A percentile compares a stretch with the other conserved stretches of the same genome.
Evolutionary conservation across 805 yeast species (phyloP).

Genomic region (Lachancea dasiensis): DNA sequence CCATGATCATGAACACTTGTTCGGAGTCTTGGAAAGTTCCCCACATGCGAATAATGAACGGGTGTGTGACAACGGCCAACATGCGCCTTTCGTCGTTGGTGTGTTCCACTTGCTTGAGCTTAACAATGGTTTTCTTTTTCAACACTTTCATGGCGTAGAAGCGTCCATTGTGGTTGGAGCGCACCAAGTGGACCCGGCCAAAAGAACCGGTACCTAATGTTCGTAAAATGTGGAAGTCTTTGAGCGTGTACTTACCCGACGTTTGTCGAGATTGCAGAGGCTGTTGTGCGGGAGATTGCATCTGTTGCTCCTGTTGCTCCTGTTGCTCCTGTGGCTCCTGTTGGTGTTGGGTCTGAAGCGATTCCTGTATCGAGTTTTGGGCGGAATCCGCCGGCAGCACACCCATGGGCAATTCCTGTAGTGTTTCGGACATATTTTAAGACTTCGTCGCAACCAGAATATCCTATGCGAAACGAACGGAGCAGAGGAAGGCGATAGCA

Average conservation of each 20-base stretch:
- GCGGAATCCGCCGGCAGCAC: slow-evolving; percentile 1
- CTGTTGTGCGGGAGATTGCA: slow-evolving; percentile 1
- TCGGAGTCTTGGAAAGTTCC: slow-evolving; percentile 89
- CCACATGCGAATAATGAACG: slow-evolving; percentile 91
- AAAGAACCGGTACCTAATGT: slow-evolving; percentile 95
- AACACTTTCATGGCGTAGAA: slow-evolving; percentile 91
- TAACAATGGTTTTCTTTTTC: slow-evolving; percentile 80
- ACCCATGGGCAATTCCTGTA: slow-evolving; percentile 2
- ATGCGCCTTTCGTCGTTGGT: slow-evolving; percentile 92
- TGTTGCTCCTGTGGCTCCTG: slow-evolving; percentile 4
- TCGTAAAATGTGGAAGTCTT: slow-evolving; percentile 77
- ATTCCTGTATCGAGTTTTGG: slow-evolving; percentile 1
- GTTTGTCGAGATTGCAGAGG: slow-evolving; percentile 12
- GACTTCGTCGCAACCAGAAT: no score
- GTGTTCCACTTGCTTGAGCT: slow-evolving; percentile 92
- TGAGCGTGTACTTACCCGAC: slow-evolving; percentile 69
- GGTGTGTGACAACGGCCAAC: slow-evolving; percentile 81
- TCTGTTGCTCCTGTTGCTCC: slow-evolving; percentile 5
- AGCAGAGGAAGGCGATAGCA: no score
- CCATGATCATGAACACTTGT: slow-evolving; percentile 91
- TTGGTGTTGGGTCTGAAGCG: not conserved
- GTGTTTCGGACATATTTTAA: slow-evolving; percentile 1
- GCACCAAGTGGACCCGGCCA: slow-evolving; percentile 86
- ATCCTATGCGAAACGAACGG: no score
- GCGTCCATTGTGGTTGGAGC: slow-evolving; percentile 84